Evolutionary conservation across 345 rosid genomes (phyloP).

Genomic region (Sisymbrium altissimum): DNA sequence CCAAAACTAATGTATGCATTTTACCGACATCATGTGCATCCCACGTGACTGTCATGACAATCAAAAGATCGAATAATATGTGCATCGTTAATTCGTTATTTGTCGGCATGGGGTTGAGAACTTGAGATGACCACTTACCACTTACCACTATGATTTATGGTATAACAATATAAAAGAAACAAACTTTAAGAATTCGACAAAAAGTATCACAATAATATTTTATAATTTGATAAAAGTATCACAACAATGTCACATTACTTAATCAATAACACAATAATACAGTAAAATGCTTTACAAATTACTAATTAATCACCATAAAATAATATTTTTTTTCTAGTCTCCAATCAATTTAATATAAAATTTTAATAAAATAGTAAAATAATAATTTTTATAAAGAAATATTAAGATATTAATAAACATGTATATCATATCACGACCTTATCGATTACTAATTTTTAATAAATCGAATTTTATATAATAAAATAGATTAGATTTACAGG

Average conservation of each 20-base stretch:
- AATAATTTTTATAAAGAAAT: too few species aligned
- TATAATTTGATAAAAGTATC: background rate
- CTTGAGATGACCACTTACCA: too few species aligned
- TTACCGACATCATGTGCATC: constrained; percentile 34
- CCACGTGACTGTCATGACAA: constrained; percentile 27
- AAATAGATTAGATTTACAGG: too few species aligned
- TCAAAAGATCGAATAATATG: background rate
- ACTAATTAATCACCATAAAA: too few species aligned
- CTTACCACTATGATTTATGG: background rate
- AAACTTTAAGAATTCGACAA: background rate
- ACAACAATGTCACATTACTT: background rate
- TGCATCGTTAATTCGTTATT: constrained; percentile 13
- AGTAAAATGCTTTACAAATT: too few species aligned
- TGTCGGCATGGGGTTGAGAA: constrained; percentile 16
- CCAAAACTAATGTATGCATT: constrained; percentile 4
- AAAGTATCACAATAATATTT: background rate
- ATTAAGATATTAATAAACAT: too few species aligned
- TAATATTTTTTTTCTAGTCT: too few species aligned
- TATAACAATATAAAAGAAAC: background rate
- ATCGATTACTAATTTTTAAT: too few species aligned
- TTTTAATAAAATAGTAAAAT: too few species aligned
- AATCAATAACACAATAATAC: background rate
- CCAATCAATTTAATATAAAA: too few species aligned
- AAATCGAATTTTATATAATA: too few species aligned
- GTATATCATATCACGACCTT: too few species aligned